Evolutionary conservation across 345 rosid genomes (phyloP).

Genomic region (Rhodamnia argentea): DNA sequence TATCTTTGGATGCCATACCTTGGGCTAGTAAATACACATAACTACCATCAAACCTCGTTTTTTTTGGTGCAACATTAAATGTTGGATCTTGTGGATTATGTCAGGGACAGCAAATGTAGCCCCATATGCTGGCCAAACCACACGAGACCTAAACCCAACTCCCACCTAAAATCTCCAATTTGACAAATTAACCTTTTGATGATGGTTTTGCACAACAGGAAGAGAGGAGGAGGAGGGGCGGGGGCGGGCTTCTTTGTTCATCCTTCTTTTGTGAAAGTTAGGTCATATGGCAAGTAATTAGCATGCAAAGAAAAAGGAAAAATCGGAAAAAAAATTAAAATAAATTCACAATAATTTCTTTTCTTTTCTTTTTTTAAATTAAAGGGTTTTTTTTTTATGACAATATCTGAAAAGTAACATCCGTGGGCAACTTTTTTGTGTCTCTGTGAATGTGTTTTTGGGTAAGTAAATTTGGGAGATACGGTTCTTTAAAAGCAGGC

Average conservation of each 20-base stretch:
- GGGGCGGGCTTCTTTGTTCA: neutral
- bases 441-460: neutral
- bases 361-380: neutral
- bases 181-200: neutral
- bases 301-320: neutral
- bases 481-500: neutral
- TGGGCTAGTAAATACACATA: neutral
- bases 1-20: neutral
- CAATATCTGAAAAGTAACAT: neutral
- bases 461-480: neutral
- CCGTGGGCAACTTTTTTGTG: neutral
- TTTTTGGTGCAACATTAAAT: neutral
- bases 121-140: neutral
- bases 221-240: neutral
- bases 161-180: neutral
- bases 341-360: neutral
- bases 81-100: neutral
- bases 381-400: neutral
- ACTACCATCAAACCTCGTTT: neutral
- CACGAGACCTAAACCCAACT: neutral
- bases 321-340: neutral
- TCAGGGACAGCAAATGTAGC: neutral
- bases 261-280: neutral
- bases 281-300: neutral
- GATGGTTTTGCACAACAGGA: neutral